These are phyloP conservation scores for Piper betle DNA, from an alignment of 164 flowering plant genomes.

Conservation along the genomic window DNA sequence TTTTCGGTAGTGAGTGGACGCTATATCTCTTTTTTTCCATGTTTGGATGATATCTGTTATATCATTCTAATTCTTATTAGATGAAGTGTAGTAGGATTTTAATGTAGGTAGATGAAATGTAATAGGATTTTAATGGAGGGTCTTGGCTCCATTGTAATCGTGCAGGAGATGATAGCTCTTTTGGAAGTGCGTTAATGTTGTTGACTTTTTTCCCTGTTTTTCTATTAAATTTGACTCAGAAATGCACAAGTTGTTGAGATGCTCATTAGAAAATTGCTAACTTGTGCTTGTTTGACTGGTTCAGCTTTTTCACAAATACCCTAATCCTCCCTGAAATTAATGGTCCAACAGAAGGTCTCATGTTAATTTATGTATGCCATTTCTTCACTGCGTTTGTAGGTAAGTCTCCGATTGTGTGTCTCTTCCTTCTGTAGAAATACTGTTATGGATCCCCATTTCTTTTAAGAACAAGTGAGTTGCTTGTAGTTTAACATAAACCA, in stretches of 20 bases:
- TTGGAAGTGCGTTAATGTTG: background rate
- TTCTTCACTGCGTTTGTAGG: conserved; percentile 78
- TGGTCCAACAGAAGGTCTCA: conserved; percentile 99
- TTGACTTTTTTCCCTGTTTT: background rate
- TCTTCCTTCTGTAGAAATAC: background rate
- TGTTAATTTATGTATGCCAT: conserved; percentile 72
- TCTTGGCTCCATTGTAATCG: no score
- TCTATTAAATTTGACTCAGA: background rate
- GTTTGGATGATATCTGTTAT: no score
- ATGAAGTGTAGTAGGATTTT: no score
- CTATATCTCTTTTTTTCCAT: no score
- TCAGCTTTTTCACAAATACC: conserved; percentile 91
- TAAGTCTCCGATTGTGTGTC: conserved; percentile 15
- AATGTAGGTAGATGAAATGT: no score
- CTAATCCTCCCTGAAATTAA: conserved; percentile 85
- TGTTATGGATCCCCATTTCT: background rate
- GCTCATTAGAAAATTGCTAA: conserved; percentile 1
- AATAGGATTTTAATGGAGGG: no score
- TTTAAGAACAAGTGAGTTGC: background rate
- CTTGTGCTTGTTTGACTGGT: conserved; percentile 7
- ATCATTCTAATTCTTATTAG: no score
- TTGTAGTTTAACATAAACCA: no score
- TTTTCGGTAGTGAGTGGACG: no score
- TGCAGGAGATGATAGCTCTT: no score
- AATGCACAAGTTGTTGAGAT: background rate